These are phyloP conservation scores for Lupinus albus DNA, from an alignment of 306 rosid genomes.

Conservation along the genomic window DNA sequence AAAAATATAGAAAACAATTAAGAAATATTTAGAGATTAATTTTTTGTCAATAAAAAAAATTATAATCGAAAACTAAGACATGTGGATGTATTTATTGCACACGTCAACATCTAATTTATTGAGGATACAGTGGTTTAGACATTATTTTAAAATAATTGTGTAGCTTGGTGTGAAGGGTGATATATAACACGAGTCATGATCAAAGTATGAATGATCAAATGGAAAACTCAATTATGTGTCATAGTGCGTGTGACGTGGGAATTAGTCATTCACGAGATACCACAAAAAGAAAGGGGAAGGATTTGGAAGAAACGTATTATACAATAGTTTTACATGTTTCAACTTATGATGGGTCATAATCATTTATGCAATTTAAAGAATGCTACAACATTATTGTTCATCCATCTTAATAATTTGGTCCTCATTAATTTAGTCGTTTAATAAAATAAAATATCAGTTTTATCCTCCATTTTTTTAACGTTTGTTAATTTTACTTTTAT, in stretches of 20 bases:
- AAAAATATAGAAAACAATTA: too few species aligned
- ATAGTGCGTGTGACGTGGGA: conserved; percentile 60
- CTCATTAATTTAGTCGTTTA: too few species aligned
- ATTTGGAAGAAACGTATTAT: not conserved
- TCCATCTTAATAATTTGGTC: too few species aligned
- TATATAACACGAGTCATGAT: conserved; percentile 32
- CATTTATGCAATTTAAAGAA: not conserved
- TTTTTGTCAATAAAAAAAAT: too few species aligned
- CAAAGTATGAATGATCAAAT: conserved; percentile 1
- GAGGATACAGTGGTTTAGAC: not conserved
- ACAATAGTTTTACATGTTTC: conserved; percentile 18
- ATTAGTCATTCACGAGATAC: conserved; percentile 39
- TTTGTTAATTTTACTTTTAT: too few species aligned
- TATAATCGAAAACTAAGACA: too few species aligned
- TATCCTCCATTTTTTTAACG: too few species aligned
- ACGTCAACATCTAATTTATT: conserved; percentile 29
- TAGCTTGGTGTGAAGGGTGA: conserved; percentile 12
- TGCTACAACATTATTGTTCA: too few species aligned
- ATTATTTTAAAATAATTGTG: conserved; percentile 36
- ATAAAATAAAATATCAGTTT: too few species aligned
- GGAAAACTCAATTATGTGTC: conserved; percentile 30
- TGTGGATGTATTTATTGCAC: not conserved
- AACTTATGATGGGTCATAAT: conserved; percentile 30
- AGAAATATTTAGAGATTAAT: too few species aligned
- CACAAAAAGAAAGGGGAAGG: conserved; percentile 34